Conservation (phyloP, 345 rosid genomes). For the Salix arbutifolia region DNA sequence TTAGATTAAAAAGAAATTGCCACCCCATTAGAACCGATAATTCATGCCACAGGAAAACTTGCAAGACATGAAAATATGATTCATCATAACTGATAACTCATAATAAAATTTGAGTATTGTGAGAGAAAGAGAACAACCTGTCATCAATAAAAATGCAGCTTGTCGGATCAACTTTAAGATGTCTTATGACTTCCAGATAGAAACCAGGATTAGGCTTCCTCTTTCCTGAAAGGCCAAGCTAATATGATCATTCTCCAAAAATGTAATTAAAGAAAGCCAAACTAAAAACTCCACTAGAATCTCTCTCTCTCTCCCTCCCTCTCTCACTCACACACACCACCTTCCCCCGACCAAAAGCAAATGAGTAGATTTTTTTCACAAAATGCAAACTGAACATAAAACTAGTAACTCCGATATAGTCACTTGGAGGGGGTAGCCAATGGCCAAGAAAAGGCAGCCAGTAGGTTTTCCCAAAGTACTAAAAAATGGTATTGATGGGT, state of each 20-base stretch:
- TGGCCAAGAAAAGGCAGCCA: no score
- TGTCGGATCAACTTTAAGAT: conserved; percentile 65
- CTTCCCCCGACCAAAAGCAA: no score
- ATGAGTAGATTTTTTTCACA: no score
- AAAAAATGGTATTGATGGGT: no score
- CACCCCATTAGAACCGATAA: neutral
- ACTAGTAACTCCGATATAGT: no score
- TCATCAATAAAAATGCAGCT: conserved; percentile 79
- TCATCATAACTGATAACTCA: neutral
- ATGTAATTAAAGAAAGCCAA: neutral
- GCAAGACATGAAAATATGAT: neutral
- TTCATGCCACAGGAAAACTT: neutral
- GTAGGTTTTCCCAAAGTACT: no score
- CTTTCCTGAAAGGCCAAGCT: conserved; percentile 47
- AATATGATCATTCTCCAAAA: no score
- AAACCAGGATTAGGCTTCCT: conserved; percentile 86
- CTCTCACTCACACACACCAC: no score
- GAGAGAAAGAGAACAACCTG: conserved; percentile 42
- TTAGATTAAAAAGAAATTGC: neutral
- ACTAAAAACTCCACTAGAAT: neutral
- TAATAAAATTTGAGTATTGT: neutral
- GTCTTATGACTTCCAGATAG: conserved; percentile 50
- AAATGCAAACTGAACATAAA: no score
- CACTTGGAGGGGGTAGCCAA: no score
- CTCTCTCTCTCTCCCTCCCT: neutral